These are phyloP conservation scores for Pseudonitzschia multistriata DNA, from an alignment of 108 stramenopile species.

Conservation along the genomic window DNA sequence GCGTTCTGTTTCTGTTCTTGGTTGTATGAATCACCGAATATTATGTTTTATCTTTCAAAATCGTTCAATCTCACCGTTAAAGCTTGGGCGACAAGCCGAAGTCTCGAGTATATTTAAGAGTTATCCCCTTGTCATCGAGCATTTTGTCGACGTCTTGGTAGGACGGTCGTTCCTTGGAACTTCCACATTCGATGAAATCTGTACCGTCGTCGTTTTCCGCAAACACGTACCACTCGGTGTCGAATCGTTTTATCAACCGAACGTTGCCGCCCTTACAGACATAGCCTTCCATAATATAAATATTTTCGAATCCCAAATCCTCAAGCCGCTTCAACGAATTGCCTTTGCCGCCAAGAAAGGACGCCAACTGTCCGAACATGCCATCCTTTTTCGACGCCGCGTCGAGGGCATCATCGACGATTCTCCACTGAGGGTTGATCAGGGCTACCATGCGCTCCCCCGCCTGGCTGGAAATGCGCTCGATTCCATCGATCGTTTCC, in stretches of 20 bases:
- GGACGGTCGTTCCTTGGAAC: constrained; percentile 49
- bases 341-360: constrained; percentile 88
- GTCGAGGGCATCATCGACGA: constrained; percentile 86
- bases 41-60: background rate
- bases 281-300: constrained; percentile 77
- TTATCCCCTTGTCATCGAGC: constrained; percentile 75
- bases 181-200: constrained; percentile 68
- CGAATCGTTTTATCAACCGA: constrained; percentile 74
- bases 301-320: constrained; percentile 54
- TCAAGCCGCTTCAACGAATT: constrained; percentile 56
- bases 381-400: constrained; percentile 55
- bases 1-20: too few species aligned
- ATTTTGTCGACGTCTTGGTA: constrained; percentile 87
- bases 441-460: constrained; percentile 45
- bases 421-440: constrained; percentile 88
- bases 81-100: constrained; percentile 76
- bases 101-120: constrained; percentile 81
- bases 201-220: constrained; percentile 76
- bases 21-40: too few species aligned
- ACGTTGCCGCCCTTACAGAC: constrained; percentile 86
- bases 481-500: constrained; percentile 68
- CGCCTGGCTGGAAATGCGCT: constrained; percentile 42
- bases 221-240: constrained; percentile 80
- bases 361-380: constrained; percentile 65
- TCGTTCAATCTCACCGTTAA: background rate